Base-by-base conservation (phyloP, 305 asterid species). In the Fraxinus nigra region DNA sequence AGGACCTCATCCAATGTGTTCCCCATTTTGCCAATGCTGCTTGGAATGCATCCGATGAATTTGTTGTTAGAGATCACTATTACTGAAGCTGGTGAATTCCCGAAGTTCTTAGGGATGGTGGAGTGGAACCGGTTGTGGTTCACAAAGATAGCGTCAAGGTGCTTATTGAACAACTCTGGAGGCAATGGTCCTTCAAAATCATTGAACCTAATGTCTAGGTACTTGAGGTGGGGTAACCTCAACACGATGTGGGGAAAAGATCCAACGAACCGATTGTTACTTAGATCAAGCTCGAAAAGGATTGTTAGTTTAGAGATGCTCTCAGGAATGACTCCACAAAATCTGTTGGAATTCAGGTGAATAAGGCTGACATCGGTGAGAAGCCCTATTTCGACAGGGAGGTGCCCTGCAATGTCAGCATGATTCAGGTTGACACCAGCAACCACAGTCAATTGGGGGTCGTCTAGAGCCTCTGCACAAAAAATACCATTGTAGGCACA, bases 361-460 rank as follows among this genome's bases (percentile, higher is more conserved):
- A 92, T 85, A 46, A 94, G 86, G 20, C 91, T 88, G 5, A 86
- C 59, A 28, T 94, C 98, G 0, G 89, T 83, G 16, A 94, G 75
- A 32, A 88, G 46, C 46, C 86, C 97, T 3, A 93, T 77, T 87
- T 93, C 94, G 24, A 59, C 30, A 0, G 98, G 97, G 3, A 93
- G 90, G 28, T 88, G 88, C 0, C 98, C 97, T 1, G 98, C 97
- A 18, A 93, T 91, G 76, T 93, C 93, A 0, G 82, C 95, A 56
- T 88, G 90, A 82, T 92, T 94, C 20, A 94, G 79, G 78, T 94
- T 97, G 54, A 94, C 33, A 4, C 98, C 98, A 0, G 97, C 97
- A n/a, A 94, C 98, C n/a, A 92, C 97, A 2, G 87, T 86, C 4
- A 80, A 0, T n/a, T 4, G 82, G 1, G 87, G 79, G 14, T 92